Evolutionary conservation across 345 rosid genomes (phyloP), one percentile per base, ranked within the genome.

Genomic region (Angophora floribunda): DNA sequence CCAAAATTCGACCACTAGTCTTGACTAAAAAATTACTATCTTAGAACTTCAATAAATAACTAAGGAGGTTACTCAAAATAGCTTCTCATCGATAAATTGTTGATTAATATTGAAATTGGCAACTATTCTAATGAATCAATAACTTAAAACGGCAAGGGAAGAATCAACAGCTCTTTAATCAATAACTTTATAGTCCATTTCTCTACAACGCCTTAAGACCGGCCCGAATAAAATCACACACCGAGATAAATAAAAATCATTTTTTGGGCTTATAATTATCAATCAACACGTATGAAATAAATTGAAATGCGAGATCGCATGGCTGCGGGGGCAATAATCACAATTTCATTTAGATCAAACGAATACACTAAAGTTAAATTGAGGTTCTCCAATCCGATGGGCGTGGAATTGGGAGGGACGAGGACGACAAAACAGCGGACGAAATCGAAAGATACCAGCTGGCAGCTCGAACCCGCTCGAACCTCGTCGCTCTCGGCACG

Each of bases 81-180:
- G 65, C 65, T n/a, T 24, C 65, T 28, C 65, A 11, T 59, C 14
- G 11, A 59, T 59, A 24, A 24, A 7, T 59, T 59, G 30, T 59
- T 2, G 30, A 59, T 26, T 59, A 59, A 6, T 59, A 36, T 36
- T 36, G 41, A 36, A 36, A 36, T 36, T 36, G 41, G 41, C 41
- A 36, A 4, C 41, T 36, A 36, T 36, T 36, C 2, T 36, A 28
- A 13, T 0, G 63, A 57, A 57, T 24, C 0, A 5, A 0, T 24
- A 57, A 59, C 15, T 59, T 59, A 0, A 2, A 59, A 55, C 8
- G 24, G 61, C 61, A 55, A 21, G 1, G 61, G 28, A 55, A 55
- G 28, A 55, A 55, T 55, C 0, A 7, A 22, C 61, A 55, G 24
- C 13, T 55, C 24, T 55, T 55, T 22, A 22, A 22, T 55, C 41